A percentile compares a stretch with the other conserved stretches of the same genome.
Conservation (phyloP, 768 basidiomycete genomes). For the Kwoniella pini region DNA sequence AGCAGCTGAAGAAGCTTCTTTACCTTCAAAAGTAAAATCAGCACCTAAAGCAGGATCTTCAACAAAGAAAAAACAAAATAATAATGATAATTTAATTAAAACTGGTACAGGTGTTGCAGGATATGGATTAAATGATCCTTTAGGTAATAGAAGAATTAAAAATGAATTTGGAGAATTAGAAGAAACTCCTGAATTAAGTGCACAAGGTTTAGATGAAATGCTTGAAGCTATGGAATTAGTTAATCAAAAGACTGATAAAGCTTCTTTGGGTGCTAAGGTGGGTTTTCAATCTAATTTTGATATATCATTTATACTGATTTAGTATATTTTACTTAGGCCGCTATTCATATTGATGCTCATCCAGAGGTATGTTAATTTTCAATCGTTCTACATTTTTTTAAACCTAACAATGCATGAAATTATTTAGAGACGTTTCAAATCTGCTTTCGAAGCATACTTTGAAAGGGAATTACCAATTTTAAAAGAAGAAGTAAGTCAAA, state of each 20-base stretch:
- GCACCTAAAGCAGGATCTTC: constrained; percentile 59
- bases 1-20: constrained; percentile 78
- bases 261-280: constrained; percentile 74
- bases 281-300: too few species aligned
- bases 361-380: constrained; percentile 80
- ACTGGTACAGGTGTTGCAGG: constrained; percentile 62
- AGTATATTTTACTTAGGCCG: constrained; percentile 11
- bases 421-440: constrained; percentile 93
- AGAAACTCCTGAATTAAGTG: constrained; percentile 69
- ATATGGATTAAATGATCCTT: constrained; percentile 46
- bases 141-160: constrained; percentile 37
- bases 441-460: constrained; percentile 85
- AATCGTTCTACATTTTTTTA: too few species aligned
- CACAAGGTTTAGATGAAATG: constrained; percentile 87
- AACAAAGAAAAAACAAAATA: constrained; percentile 61
- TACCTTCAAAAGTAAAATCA: constrained; percentile 61
- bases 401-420: too few species aligned
- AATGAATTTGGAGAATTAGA: constrained; percentile 43
- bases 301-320: too few species aligned
- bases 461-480: constrained; percentile 81
- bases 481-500: constrained; percentile 65
- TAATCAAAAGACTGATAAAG: constrained; percentile 89
- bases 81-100: constrained; percentile 74
- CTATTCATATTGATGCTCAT: constrained; percentile 57
- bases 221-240: constrained; percentile 85